Evolutionary conservation across 2,329 filamentous ascomycete genomes (phyloP), one percentile per base, ranked within the genome.

Genomic region (Xylariaceae sp.): DNA sequence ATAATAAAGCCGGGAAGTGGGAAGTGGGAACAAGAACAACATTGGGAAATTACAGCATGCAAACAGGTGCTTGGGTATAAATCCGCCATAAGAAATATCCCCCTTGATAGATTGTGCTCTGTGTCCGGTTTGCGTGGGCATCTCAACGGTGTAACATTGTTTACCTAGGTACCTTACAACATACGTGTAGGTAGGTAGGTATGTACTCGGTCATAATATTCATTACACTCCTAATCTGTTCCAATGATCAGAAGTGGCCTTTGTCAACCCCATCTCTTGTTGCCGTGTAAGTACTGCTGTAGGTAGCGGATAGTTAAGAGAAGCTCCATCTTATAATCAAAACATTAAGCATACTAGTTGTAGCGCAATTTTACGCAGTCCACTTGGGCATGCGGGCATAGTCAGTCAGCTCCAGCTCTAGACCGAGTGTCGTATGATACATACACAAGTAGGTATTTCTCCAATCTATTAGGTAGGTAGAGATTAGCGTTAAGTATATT

Each of bases 1-100:
- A n/a, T n/a, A n/a, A n/a, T n/a, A 23, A 24, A 29, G 41, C 34
- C 26, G 19, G 37, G 31, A 53, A 45, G 36, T 53, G 21, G 44
- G 37, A n/a, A n/a, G n/a, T n/a, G n/a, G n/a, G n/a, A n/a, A n/a
- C n/a, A n/a, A n/a, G n/a, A 53, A 34, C 37, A 44, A 39, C 6
- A 49, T 9, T 51, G 11, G 55, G 44, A 49, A 49, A 53, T 54
- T 54, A 44, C 31, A 44, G 45, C 17, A 56, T 56, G 19, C 53
- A 52, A 50, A 45, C 43, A 21, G 36, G 29, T 44, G 24, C 31
- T 44, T 41, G 17, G 37, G 12, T 34, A 40, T n/a, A 43, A 45
- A 44, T 56, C 17, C 37, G 29, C 28, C 43, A 12, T 28, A 24
- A 28, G n/a, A 28, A 17, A 29, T 52, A 29, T 16, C 4, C 16